A percentile compares a stretch with the other conserved stretches of the same genome.
phyloP scores from a whole-genome alignment of 2,329 filamentous ascomycete genomes.

The Pseudomassariella vexata region DNA sequence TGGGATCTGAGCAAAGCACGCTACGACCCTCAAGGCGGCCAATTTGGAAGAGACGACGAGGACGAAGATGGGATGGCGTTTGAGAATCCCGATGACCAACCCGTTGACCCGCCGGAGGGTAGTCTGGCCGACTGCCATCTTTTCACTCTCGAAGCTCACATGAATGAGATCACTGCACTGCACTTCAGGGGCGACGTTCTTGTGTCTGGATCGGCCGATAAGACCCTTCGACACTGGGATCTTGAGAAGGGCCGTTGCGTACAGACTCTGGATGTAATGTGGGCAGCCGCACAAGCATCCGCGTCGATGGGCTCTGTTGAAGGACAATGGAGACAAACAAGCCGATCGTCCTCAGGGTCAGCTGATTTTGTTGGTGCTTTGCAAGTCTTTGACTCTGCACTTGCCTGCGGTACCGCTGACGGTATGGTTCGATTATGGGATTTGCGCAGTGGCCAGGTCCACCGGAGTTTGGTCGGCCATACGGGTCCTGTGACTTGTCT shows the following conservation, averaged over 20 bases:
- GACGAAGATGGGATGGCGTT: conserved; percentile 67
- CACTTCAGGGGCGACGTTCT: conserved; percentile 86
- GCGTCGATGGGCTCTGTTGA: conserved; percentile 59
- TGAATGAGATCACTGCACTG: conserved; percentile 90
- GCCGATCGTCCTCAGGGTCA: conserved; percentile 56
- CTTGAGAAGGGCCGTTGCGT: conserved; percentile 95
- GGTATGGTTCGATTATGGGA: conserved; percentile 98
- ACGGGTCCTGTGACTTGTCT: conserved; percentile 90
- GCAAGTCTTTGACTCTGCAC: conserved; percentile 91
- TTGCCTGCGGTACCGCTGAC: conserved; percentile 94
- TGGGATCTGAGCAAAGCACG: conserved; percentile 92
- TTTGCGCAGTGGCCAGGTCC: conserved; percentile 92
- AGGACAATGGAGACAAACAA: conserved; percentile 66
- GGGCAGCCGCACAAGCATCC: conserved; percentile 89
- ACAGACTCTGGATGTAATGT: conserved; percentile 94
- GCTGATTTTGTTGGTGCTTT: conserved; percentile 93
- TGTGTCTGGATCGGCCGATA: conserved; percentile 93
- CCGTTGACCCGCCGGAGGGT: conserved; percentile 65
- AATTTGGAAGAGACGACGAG: conserved; percentile 51
- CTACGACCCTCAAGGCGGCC: conserved; percentile 66
- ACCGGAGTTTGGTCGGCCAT: conserved; percentile 89
- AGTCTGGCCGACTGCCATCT: conserved; percentile 86
- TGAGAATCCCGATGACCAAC: conserved; percentile 62
- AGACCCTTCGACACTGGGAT: conserved; percentile 97
- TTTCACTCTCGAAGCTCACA: conserved; percentile 83